Conservation (phyloP, 2,329 filamentous ascomycete genomes). For the Ophiostoma australiae region DNA sequence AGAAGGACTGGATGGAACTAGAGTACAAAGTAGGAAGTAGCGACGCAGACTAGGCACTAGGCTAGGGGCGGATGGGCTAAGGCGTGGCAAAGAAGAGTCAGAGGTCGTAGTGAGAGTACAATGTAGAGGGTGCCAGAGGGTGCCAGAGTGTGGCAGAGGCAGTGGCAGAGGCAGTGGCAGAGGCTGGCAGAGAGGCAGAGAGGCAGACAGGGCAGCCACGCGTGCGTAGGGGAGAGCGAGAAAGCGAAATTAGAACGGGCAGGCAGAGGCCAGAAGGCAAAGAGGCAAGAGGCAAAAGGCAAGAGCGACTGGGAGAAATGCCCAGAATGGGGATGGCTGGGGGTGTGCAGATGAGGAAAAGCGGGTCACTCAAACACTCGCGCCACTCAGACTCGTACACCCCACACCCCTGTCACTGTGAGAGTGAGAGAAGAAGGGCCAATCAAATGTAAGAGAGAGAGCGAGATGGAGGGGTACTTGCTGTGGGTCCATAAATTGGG, state of each 20-base stretch:
- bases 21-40: background rate
- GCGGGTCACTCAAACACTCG: constrained; percentile 21
- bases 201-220: background rate
- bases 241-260: constrained; percentile 23
- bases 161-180: background rate
- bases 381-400: constrained; percentile 15
- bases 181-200: background rate
- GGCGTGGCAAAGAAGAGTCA: constrained; percentile 22
- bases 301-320: constrained; percentile 13
- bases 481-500: constrained; percentile 26
- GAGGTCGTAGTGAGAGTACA: background rate
- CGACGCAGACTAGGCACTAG: background rate
- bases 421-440: background rate
- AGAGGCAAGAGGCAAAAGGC: constrained; percentile 14
- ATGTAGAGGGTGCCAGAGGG: background rate
- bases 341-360: constrained; percentile 12
- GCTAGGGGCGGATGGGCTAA: background rate
- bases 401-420: constrained; percentile 7
- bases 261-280: constrained; percentile 20
- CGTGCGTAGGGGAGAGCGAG: constrained; percentile 17
- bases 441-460: background rate
- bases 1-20: constrained; percentile 11
- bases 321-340: constrained; percentile 18
- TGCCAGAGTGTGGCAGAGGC: background rate
- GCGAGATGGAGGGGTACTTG: constrained; percentile 31